Evolutionary conservation across 2,329 filamentous ascomycete species (phyloP).

Genomic region (Graphilbum sp.): DNA sequence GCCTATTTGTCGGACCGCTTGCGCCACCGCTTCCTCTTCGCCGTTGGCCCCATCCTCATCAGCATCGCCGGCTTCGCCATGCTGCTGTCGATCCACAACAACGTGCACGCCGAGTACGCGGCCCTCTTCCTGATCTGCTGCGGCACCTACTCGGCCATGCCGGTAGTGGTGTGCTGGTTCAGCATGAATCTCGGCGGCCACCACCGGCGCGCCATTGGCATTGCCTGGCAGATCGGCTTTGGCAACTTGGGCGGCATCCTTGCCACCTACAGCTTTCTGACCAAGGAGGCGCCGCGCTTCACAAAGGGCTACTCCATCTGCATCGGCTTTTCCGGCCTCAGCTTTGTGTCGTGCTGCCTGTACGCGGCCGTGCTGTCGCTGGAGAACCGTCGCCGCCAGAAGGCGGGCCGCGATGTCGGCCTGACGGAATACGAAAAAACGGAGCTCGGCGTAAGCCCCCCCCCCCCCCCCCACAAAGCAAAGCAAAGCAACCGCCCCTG

Average conservation of each 20-base stretch:
- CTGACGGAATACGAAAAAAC: conserved; percentile 20
- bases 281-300: conserved; percentile 51
- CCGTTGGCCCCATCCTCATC: conserved; percentile 50
- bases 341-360: conserved; percentile 38
- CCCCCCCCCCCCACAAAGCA: not conserved
- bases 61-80: conserved; percentile 61
- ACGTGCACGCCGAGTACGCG: conserved; percentile 52
- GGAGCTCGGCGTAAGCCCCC: conserved; percentile 22
- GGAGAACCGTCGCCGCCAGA: conserved; percentile 45
- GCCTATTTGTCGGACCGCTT: conserved; percentile 56
- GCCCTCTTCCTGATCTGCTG: conserved; percentile 70
- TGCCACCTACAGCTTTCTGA: conserved; percentile 52
- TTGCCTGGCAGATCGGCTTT: conserved; percentile 63
- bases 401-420: conserved; percentile 11
- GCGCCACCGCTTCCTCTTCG: conserved; percentile 60
- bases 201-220: conserved; percentile 51
- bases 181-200: conserved; percentile 66
- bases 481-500: no score
- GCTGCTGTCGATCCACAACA: conserved; percentile 53
- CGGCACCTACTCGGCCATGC: conserved; percentile 77
- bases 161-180: conserved; percentile 71
- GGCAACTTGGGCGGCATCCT: conserved; percentile 71
- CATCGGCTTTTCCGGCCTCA: conserved; percentile 56
- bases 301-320: conserved; percentile 62
- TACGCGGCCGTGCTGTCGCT: conserved; percentile 43